Base-by-base conservation (phyloP, 305 asterid species). In the Andrographis paniculata region DNA sequence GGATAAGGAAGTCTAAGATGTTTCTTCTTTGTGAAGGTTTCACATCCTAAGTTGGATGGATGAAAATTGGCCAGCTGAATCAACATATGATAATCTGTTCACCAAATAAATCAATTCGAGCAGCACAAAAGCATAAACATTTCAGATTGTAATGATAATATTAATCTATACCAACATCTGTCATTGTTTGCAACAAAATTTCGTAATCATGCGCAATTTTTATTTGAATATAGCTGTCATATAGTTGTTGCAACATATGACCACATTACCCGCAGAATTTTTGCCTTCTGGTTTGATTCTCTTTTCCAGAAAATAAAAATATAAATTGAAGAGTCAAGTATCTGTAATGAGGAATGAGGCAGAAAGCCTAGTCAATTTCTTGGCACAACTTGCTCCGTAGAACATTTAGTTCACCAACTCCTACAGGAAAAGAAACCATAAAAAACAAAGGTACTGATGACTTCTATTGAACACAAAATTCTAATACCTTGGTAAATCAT, bases 291-390 rank as follows among this genome's bases (percentile, higher is more conserved):
- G 69, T 87, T 92, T 61, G 99, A 67, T 79, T 87, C 97, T 75
- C 97, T 78, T 65, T 87, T 92, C 99, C 99, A 87, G 80, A 92
- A 92, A 73, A 92, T n/a, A n/a, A 92, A 0, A 95, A 83, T 46
- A 92, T 94, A 63, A 84, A 92, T 55, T 92, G 99, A 63, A 92
- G 20, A 5, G 99, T 87, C 80, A 92, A 67, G 69, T 92, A 92
- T 58, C 99, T 92, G 79, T 18, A 42, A 57, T 63, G n/a, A n/a
- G n/a, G n/a, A n/a, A n/a, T n/a, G 57, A 59, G 65, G 52, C 58
- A 72, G 9, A 39, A 45, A 52, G 50, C 50, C 47, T 28, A 48
- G 62, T 45, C 37, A 36, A 49, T 36, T 48, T 45, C 28, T 39
- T 48, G 14, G 30, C 31, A 51, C 61, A 45, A 61, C 20, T 28